Base-by-base conservation (phyloP, 2,329 filamentous ascomycete genomes). In the Drechslerella stenobrocha region DNA sequence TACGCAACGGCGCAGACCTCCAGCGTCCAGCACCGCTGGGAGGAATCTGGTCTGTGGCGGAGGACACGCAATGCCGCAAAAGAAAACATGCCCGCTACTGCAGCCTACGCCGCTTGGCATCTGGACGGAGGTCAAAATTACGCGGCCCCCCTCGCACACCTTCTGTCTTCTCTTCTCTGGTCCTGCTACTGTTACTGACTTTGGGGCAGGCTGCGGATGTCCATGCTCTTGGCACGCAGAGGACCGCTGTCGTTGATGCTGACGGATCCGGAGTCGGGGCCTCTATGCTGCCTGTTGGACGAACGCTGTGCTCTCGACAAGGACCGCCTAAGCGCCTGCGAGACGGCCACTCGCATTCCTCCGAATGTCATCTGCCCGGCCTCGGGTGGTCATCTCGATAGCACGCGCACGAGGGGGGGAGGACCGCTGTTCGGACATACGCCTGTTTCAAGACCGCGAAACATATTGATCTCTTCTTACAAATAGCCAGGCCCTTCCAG, bases 1-100 rank as follows among this genome's bases (percentile, higher is more conserved):
- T 67, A 67, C 63, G 63, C 63, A 67, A 67, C 63, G 59, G 55
- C 63, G 63, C 63, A 55, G 55, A n/a, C 53, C 23, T 47, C 58
- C 37, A 42, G 37, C 15, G 2, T n/a, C 22, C 37, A 18, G 37
- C n/a, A 42, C n/a, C 8, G 37, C 37, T 42, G 37, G 37, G 37
- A 42, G 37, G 37, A 42, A 42, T 42, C 37, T 42, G 37, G 37
- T 42, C 37, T 67, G 63, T 67, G 63, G 63, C 63, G 63, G 61
- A 67, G 63, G 63, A 67, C 63, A 67, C 63, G 63, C 63, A 67
- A 67, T 66, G 34, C 9, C n/a, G 26, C 42, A 60, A 67, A 67
- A 60, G 46, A 59, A 67, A 60, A 50, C 50, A 55, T 60, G 51
- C 34, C 40, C 47, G 22, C 44, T 26, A 56, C 63, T 67, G 63